A percentile compares a stretch with the other conserved stretches of the same genome.
phyloP scores from a whole-genome alignment of 2,329 filamentous ascomycete species.

The Pseudogymnoascus sp. region DNA sequence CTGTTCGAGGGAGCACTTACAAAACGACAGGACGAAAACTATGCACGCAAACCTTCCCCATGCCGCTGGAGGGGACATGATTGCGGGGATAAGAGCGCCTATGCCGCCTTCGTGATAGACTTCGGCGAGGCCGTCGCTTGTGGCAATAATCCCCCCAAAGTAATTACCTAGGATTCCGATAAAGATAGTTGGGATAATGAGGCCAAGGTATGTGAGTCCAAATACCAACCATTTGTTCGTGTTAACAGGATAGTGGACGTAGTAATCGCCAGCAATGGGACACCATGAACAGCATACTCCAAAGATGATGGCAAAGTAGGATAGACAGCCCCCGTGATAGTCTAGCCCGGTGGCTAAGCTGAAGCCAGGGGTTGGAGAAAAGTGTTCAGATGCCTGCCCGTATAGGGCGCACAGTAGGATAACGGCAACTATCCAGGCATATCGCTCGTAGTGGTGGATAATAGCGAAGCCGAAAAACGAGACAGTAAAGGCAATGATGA shows the following conservation, averaged over 20 bases:
- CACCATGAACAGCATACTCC: slow-evolving; percentile 32
- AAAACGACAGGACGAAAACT: slow-evolving; percentile 4
- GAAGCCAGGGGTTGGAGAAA: slow-evolving; percentile 13
- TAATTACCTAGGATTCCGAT: slow-evolving; percentile 2
- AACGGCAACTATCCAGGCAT: slow-evolving; percentile 48
- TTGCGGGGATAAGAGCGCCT: slow-evolving; percentile 2
- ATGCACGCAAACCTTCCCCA: slow-evolving; percentile 7
- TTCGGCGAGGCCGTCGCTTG: neutral
- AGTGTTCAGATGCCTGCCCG: slow-evolving; percentile 16
- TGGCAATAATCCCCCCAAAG: slow-evolving; percentile 2
- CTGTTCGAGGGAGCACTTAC: neutral
- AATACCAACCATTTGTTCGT: slow-evolving; percentile 40
- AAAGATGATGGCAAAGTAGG: slow-evolving; percentile 11
- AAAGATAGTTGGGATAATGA: slow-evolving; percentile 36
- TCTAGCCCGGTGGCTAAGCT: slow-evolving; percentile 11
- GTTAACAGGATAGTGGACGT: slow-evolving; percentile 39
- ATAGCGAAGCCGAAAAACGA: slow-evolving; percentile 52
- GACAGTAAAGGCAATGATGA: slow-evolving; percentile 45
- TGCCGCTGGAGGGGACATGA: neutral
- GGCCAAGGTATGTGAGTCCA: slow-evolving; percentile 39
- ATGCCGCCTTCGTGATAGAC: slow-evolving; percentile 3
- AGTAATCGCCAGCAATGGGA: slow-evolving; percentile 37
- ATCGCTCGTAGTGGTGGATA: slow-evolving; percentile 50
- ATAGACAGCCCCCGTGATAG: slow-evolving; percentile 11
- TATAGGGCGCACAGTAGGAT: slow-evolving; percentile 28